Base-by-base conservation (phyloP, 805 yeast species). In the Saccharomyces mikatae region DNA sequence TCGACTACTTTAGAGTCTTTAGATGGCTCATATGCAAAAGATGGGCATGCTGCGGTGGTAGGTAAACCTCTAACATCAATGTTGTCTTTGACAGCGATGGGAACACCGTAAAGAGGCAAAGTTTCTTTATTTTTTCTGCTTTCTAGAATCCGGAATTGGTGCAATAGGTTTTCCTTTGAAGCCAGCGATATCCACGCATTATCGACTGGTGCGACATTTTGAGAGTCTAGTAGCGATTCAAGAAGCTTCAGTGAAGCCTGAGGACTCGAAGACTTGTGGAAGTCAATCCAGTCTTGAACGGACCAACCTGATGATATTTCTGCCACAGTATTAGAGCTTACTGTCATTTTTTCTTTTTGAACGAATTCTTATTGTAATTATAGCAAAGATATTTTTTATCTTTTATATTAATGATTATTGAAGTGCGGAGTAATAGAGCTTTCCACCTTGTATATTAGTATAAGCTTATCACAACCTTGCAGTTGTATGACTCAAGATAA, bases 21-120 rank as follows among this genome's bases (percentile, higher is more conserved):
- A 32, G 73, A 65, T 1, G 99, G 92, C 1, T 66, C 56, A 72
- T 84, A 91, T 9, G 81, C 76, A 65, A 78, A 92, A 0, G 94
- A 78, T 0, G 97, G 97, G 69, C 98, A 94, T 1, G 96, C 98
- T 14, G 96, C 98, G 1, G 99, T 92, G 10, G 99, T 94, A 30
- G 81, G 76, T 60, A 88, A 80, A 4, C 86, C 87, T 59, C 79
- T 80, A 26, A 81, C 97, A 67, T 92, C 98, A 57, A 92, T 94
- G 71, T 94, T 92, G 71, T 92, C 99, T 70, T 92, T 92, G 48
- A 92, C 81, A 14, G 97, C 99, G 48, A 89, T 80, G 0, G 99
- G 99, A 2, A 94, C 98, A 70, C 98, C 98, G 66, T 84, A 92
- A 28, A 92, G 77, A 14, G 89, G 88, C 46, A 87, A 71, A 0